These are phyloP conservation scores for Coemansia sp. DNA, from an alignment of 371 early-diverging fungal species.

Conservation along the genomic window DNA sequence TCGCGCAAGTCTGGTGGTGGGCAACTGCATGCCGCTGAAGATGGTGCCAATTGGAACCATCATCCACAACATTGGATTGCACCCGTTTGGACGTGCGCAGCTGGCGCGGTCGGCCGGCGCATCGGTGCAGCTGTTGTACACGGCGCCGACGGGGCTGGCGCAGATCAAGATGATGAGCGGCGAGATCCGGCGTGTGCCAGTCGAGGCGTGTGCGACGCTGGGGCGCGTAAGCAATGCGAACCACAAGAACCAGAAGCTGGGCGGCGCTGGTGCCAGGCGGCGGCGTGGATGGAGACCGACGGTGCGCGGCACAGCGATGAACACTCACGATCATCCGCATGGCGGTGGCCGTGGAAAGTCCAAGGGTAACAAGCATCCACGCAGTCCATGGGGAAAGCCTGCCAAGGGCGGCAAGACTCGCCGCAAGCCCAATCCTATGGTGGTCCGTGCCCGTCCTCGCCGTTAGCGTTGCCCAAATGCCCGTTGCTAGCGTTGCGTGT, in stretches of 20 bases:
- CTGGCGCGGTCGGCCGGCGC: constrained; percentile 90
- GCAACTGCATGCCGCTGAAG: constrained; percentile 88
- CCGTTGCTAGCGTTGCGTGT: constrained; percentile 1
- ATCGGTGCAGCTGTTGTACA: constrained; percentile 83
- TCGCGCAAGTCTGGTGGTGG: constrained; percentile 72
- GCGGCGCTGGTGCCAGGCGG: constrained; percentile 89
- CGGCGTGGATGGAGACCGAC: constrained; percentile 89
- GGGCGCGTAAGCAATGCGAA: constrained; percentile 92
- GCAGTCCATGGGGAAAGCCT: constrained; percentile 93
- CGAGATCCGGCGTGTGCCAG: constrained; percentile 87
- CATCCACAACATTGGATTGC: constrained; percentile 85
- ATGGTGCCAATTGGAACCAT: constrained; percentile 93
- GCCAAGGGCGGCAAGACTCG: constrained; percentile 97
- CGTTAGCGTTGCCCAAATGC: constrained; percentile 18
- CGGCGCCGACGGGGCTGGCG: constrained; percentile 76
- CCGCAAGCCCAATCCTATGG: constrained; percentile 70
- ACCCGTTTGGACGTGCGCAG: constrained; percentile 77
- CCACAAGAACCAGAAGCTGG: constrained; percentile 85
- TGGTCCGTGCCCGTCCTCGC: constrained; percentile 72
- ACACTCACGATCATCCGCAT: constrained; percentile 98
- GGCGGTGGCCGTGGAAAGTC: constrained; percentile 89
- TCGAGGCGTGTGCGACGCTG: constrained; percentile 88
- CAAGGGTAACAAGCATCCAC: constrained; percentile 63
- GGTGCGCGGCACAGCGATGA: constrained; percentile 93
- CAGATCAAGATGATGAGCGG: constrained; percentile 86